These are phyloP conservation scores for Aspergillus nanangensis DNA, from an alignment of 495 filamentous ascomycete species.

Conservation along the genomic window DNA sequence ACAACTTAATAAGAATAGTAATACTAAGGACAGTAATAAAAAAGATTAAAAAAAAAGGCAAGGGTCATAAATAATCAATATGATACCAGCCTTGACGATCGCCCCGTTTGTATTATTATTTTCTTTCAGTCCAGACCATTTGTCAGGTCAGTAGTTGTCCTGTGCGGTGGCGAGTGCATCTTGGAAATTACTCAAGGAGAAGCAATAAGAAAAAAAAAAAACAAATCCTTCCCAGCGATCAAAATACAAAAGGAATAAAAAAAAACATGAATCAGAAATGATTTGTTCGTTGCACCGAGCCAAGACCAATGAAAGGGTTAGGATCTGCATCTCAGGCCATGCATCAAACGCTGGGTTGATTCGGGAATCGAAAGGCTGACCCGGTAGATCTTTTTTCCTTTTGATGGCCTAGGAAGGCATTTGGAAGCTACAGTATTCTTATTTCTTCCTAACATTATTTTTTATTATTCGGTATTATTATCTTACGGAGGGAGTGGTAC, in stretches of 20 bases:
- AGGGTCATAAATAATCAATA: slow-evolving; percentile 5
- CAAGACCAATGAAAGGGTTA: slow-evolving; percentile 9
- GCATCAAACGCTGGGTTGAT: slow-evolving; percentile 19
- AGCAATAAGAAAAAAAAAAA: too few relatives aligned
- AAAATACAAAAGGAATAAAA: too few relatives aligned
- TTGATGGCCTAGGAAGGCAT: too few relatives aligned
- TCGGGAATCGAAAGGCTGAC: slow-evolving; percentile 14
- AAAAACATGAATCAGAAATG: too few relatives aligned
- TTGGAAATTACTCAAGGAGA: too few relatives aligned
- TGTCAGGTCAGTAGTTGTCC: slow-evolving; percentile 13
- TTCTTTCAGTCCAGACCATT: background rate
- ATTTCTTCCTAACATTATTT: too few relatives aligned
- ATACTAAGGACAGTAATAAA: background rate
- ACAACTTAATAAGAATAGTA: too few relatives aligned
- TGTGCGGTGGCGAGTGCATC: slow-evolving; percentile 17
- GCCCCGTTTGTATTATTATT: background rate
- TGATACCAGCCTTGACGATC: slow-evolving; percentile 7
- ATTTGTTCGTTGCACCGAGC: too few relatives aligned
- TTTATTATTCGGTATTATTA: background rate
- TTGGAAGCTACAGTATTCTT: too few relatives aligned
- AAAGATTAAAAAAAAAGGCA: background rate
- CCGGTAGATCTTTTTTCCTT: slow-evolving; percentile 9
- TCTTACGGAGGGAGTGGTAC: background rate
- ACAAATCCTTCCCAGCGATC: too few relatives aligned
- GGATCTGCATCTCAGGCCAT: slow-evolving; percentile 24